Evolutionary conservation across 2,329 filamentous ascomycete species (phyloP), one percentile per base, ranked within the genome.

Genomic region (Chaetomiaceae sp.): DNA sequence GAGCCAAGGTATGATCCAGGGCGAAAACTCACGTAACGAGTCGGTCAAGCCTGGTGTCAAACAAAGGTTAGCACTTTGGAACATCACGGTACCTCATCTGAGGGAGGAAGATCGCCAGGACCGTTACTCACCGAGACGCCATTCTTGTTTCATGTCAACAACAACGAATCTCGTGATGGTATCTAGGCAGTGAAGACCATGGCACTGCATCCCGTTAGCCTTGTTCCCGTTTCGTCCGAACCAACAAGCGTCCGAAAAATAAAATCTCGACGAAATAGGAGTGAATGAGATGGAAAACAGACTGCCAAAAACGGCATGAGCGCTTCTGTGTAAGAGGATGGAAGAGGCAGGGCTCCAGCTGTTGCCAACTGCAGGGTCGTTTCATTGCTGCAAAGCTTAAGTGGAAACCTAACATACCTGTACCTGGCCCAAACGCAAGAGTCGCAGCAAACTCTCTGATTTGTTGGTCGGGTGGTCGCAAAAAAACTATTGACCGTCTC

Each of bases 11-110:
- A n/a, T n/a, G n/a, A n/a, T n/a, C n/a, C n/a, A n/a, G n/a, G n/a
- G n/a, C n/a, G n/a, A n/a, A n/a, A 44, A 58, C 87, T 82, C 79
- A 91, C 87, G 86, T 91, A 77, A 92, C 87, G 62, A 92, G 78
- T 67, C 87, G 83, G 74, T 91, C 87, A 64, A 92, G 81, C 79
- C 87, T 89, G 63, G 51, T 50, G 57, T 21, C n/a, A n/a, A n/a
- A n/a, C n/a, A 58, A 60, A 45, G 55, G 65, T 69, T 66, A 71
- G 59, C 47, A 56, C 63, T n/a, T n/a, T n/a, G 60, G 63, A 65
- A 49, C 16, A 35, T 31, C n/a, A 14, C 4, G 12, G 10, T 5
- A 42, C 5, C 3, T n/a, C n/a, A n/a, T n/a, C 25, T 10, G 25
- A 10, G 25, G 25, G 13, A 10, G 43, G n/a, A 37, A 23, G 33